Evolutionary conservation across 495 filamentous ascomycete genomes (phyloP).

Genomic region (Podospora appendiculata): DNA sequence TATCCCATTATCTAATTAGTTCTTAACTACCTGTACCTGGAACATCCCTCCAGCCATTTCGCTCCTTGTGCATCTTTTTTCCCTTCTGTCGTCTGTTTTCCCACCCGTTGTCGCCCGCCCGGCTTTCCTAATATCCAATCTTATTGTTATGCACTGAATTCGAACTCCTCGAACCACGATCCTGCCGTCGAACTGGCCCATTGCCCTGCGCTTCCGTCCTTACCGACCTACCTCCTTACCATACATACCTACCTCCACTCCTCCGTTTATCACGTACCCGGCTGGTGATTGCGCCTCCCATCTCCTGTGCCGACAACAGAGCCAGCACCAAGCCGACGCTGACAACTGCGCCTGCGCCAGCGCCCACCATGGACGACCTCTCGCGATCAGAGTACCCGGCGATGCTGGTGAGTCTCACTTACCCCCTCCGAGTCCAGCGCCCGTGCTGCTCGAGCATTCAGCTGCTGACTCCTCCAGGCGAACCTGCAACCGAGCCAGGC

Average conservation of each 20-base stretch:
- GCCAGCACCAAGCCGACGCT: too few relatives aligned
- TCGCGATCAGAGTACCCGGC: constrained; percentile 91
- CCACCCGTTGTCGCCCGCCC: constrained; percentile 1
- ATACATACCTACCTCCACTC: too few relatives aligned
- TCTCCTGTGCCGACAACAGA: too few relatives aligned
- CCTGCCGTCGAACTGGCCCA: background rate
- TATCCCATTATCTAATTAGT: too few relatives aligned
- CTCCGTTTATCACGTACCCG: too few relatives aligned
- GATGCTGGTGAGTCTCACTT: constrained; percentile 69
- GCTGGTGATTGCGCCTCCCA: too few relatives aligned
- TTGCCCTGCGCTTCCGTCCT: background rate
- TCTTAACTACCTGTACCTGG: too few relatives aligned
- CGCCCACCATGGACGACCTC: constrained; percentile 55
- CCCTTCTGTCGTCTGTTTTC: background rate
- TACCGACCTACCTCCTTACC: too few relatives aligned
- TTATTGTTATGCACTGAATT: constrained; percentile 22
- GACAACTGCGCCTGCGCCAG: background rate
- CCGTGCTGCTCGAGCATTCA: constrained; percentile 13
- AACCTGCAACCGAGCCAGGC: constrained; percentile 80
- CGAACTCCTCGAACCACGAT: background rate
- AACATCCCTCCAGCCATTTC: background rate
- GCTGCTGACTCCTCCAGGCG: constrained; percentile 44
- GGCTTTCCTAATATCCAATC: background rate
- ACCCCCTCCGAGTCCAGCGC: background rate
- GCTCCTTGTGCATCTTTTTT: constrained; percentile 7